Conservation (phyloP, 2,329 filamentous ascomycete genomes). For the Neoscytalidium dimidiatum region DNA sequence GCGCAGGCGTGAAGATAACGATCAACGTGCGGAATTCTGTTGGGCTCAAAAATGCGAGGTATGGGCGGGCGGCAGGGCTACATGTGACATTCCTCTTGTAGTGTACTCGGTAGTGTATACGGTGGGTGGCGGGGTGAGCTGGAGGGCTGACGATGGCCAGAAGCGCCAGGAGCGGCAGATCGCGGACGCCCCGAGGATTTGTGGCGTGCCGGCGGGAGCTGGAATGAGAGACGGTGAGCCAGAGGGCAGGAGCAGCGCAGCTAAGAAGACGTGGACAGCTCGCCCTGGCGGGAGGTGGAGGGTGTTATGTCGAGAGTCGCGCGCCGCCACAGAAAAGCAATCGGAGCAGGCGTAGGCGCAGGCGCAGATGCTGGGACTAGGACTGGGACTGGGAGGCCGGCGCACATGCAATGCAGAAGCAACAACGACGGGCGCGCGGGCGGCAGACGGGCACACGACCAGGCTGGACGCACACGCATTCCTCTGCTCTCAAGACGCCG, state of each 20-base stretch:
- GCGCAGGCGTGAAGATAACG: background rate
- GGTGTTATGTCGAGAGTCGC: background rate
- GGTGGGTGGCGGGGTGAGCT: conserved; percentile 3
- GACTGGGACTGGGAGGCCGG: background rate
- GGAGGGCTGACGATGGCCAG: conserved; percentile 9
- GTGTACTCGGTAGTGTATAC: background rate
- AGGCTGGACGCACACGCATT: background rate
- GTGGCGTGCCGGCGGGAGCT: conserved; percentile 4
- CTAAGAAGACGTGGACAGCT: background rate
- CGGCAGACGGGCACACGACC: conserved; percentile 2
- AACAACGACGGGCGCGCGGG: conserved; percentile 15
- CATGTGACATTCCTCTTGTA: conserved; percentile 5
- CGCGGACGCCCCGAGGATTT: background rate
- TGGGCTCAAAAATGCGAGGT: background rate
- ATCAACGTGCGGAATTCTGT: conserved; percentile 10
- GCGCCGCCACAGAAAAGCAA: conserved; percentile 14
- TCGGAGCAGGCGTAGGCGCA: too few relatives aligned
- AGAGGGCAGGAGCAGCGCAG: background rate
- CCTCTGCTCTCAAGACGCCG: background rate
- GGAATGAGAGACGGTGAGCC: conserved; percentile 6
- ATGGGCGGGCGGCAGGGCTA: background rate
- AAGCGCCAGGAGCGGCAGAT: background rate
- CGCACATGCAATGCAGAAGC: conserved; percentile 14
- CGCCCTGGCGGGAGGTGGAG: background rate
- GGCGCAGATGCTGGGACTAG: too few relatives aligned